Evolutionary conservation across 495 filamentous ascomycete species (phyloP).

Genomic region (Neurospora sp.): DNA sequence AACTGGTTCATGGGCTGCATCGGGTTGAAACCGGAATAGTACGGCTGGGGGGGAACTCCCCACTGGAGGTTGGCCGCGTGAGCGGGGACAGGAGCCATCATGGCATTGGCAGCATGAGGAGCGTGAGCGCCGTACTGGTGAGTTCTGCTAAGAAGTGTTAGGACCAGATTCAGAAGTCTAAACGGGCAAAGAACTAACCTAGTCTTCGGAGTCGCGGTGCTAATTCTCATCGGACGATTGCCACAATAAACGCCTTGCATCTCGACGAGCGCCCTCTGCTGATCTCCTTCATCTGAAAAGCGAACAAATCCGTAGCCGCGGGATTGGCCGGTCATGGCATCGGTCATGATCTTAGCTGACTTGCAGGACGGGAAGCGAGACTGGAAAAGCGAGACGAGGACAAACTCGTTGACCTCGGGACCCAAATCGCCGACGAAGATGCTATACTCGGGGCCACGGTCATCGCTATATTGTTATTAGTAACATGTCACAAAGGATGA

Average conservation of each 20-base stretch:
- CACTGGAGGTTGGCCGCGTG: constrained; percentile 29
- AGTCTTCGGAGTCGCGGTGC: constrained; percentile 92
- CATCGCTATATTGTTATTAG: constrained; percentile 53
- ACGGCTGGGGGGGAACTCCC: constrained; percentile 24
- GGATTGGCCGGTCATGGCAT: constrained; percentile 94
- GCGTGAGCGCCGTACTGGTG: constrained; percentile 29
- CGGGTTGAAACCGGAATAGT: constrained; percentile 31
- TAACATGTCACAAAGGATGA: constrained; percentile 2
- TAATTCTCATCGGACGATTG: constrained; percentile 98
- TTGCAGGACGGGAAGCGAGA: constrained; percentile 94
- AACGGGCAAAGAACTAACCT: constrained; percentile 21
- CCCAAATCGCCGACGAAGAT: constrained; percentile 98
- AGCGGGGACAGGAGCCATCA: constrained; percentile 27
- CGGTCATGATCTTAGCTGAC: constrained; percentile 99
- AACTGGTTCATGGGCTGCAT: constrained; percentile 98
- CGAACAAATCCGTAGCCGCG: constrained; percentile 97
- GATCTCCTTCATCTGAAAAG: constrained; percentile 87
- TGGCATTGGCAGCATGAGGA: constrained; percentile 20
- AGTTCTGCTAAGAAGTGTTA: constrained; percentile 15
- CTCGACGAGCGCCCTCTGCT: constrained; percentile 87
- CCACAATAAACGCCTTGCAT: constrained; percentile 99
- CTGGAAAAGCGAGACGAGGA: constrained; percentile 94
- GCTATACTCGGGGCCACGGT: constrained; percentile 88
- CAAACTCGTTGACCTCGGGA: constrained; percentile 98
- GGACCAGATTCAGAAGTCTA: not conserved